Percentiles rank a stretch among this genome's conserved stretches.
Evolutionary conservation across 805 yeast species (phyloP).

Genomic region (Ogataea pignaliae): DNA sequence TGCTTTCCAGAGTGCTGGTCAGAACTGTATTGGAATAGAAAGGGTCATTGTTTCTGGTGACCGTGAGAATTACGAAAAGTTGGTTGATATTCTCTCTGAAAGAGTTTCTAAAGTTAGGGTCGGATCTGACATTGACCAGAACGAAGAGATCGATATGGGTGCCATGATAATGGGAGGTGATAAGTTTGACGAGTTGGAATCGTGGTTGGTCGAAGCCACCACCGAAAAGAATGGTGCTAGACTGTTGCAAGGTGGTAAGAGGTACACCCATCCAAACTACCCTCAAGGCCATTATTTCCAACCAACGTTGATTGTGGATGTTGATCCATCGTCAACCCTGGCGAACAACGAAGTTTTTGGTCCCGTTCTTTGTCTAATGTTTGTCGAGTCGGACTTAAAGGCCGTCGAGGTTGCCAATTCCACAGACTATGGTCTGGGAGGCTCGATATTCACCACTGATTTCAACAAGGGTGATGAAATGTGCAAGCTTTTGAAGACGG

Average conservation of each 20-base stretch:
- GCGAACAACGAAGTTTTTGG: conserved; percentile 94
- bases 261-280: conserved; percentile 81
- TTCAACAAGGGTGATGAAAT: conserved; percentile 55
- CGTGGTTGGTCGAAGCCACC: conserved; percentile 69
- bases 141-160: conserved; percentile 91
- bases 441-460: conserved; percentile 77
- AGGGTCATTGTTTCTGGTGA: conserved; percentile 76
- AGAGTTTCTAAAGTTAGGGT: conserved; percentile 62
- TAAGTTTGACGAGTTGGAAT: conserved; percentile 65
- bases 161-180: conserved; percentile 78
- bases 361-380: conserved; percentile 78
- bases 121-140: conserved; percentile 90
- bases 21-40: conserved; percentile 96
- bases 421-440: conserved; percentile 87
- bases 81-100: conserved; percentile 51
- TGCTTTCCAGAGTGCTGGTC: conserved; percentile 95
- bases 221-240: conserved; percentile 61
- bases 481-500: conserved; percentile 64
- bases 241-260: conserved; percentile 74
- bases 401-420: conserved; percentile 78
- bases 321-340: conserved; percentile 68
- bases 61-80: conserved; percentile 51
- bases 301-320: conserved; percentile 86
- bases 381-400: conserved; percentile 59
- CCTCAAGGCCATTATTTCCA: conserved; percentile 93